These are phyloP conservation scores for Acacia crassicarpa DNA, from an alignment of 306 rosid genomes.

Conservation along the genomic window DNA sequence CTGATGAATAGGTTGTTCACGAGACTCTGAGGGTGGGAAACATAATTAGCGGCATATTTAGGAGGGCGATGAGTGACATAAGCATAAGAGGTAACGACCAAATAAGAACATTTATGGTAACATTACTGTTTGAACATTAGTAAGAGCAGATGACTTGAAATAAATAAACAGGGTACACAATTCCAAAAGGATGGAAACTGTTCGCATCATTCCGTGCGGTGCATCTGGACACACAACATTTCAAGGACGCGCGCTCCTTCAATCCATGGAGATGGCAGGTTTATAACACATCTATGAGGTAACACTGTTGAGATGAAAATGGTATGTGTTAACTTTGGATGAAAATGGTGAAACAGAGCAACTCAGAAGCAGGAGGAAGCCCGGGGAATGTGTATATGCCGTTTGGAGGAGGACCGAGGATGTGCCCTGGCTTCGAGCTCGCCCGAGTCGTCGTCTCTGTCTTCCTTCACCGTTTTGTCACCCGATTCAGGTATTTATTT, in stretches of 20 bases:
- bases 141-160: neutral
- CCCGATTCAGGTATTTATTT: slow-evolving; percentile 58
- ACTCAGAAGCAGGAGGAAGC: slow-evolving; percentile 38
- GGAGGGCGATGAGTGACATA: slow-evolving; percentile 74
- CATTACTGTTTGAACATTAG: too few species aligned
- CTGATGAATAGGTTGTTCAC: slow-evolving; percentile 62
- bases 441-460: slow-evolving; percentile 89
- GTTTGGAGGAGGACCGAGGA: slow-evolving; percentile 88
- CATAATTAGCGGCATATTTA: slow-evolving; percentile 87
- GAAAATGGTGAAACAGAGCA: slow-evolving; percentile 42
- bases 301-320: too few species aligned
- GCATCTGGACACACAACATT: slow-evolving; percentile 74
- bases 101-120: neutral
- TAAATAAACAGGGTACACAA: slow-evolving; percentile 65
- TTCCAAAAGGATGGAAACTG: slow-evolving; percentile 94
- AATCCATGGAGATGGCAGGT: slow-evolving; percentile 99
- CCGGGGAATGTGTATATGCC: slow-evolving; percentile 71
- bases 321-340: neutral
- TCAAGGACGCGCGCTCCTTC: slow-evolving; percentile 85
- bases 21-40: slow-evolving; percentile 83
- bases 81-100: slow-evolving; percentile 68
- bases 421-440: slow-evolving; percentile 94
- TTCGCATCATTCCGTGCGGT: slow-evolving; percentile 94
- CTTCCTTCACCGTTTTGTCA: slow-evolving; percentile 83
- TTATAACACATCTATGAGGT: neutral